Conservation (phyloP, 495 filamentous ascomycete genomes). For the Lasiosphaeria hispida region DNA sequence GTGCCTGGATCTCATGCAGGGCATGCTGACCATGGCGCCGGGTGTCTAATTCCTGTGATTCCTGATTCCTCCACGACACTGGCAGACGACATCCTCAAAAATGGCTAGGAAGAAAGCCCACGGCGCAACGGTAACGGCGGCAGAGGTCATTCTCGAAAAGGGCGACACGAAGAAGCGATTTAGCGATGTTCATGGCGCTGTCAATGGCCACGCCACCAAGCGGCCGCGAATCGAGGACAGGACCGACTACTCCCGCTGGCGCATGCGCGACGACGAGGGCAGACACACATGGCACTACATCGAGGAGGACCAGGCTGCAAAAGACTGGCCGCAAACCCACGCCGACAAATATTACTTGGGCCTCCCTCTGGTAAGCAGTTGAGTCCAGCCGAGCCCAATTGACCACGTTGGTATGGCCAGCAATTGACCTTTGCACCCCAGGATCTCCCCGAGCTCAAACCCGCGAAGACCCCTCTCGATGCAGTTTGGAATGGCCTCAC, state of each 20-base stretch:
- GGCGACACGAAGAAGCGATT: constrained; percentile 34
- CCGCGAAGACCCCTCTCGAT: constrained; percentile 69
- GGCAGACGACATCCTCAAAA: neutral
- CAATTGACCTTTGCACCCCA: constrained; percentile 32
- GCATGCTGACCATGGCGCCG: too few species aligned
- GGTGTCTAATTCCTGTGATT: neutral
- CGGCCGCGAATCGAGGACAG: constrained; percentile 38
- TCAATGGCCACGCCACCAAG: constrained; percentile 27
- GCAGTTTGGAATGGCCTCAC: constrained; percentile 77
- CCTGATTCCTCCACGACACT: neutral
- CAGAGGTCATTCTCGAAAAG: constrained; percentile 20
- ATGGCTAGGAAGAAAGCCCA: constrained; percentile 24
- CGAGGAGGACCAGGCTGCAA: constrained; percentile 66
- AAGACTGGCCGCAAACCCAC: constrained; percentile 78
- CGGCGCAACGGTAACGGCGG: neutral
- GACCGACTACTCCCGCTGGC: constrained; percentile 82
- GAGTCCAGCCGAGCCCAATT: neutral
- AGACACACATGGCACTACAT: constrained; percentile 94
- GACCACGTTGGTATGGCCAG: neutral
- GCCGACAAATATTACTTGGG: constrained; percentile 86
- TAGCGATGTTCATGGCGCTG: constrained; percentile 24
- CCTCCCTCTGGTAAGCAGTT: constrained; percentile 45
- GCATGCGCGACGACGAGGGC: constrained; percentile 76
- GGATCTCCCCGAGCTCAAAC: constrained; percentile 69
- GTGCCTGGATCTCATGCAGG: too few species aligned